Base-by-base conservation (phyloP, 192 early-diverging fungal genomes). In the Chytriomyces sp. region DNA sequence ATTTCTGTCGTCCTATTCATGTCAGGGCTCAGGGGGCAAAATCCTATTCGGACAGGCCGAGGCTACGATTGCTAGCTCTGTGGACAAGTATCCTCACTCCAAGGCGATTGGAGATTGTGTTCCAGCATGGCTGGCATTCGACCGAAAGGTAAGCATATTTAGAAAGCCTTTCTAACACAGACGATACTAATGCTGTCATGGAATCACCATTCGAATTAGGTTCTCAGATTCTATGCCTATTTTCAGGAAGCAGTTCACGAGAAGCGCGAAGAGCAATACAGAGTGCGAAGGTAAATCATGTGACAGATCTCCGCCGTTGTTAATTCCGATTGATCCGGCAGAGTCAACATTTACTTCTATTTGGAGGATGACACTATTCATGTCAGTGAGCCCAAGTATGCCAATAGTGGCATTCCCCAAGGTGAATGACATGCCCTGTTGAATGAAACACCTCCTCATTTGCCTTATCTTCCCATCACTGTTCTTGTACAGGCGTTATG, bases 241-340 rank as follows among this genome's bases (percentile, higher is more conserved):
- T 89, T 87, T 57, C 84, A 88, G 65, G 84, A 89, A 58, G 80
- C 80, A 17, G 84, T 87, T 8, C 77, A 87, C 60, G 85, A 87
- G 69, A 54, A 77, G 31, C 73, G 82, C 2, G 81, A 85, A 44
- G 87, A 89, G 72, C 80, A 86, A 59, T 86, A 89, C 78, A 78
- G 81, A 32, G 73, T 89, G n/a, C 78, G 87, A 68, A 79, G 76
- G 84, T 85, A 72, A 14, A 71, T 22, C 25, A n/a, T n/a, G n/a
- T 49, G 44, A 3, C 44, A 49, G 14, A 22, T 3, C 17, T 49
- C 22, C 2, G 3, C 30, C 5, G 37, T 64, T 28, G 3, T 49
- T 22, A 49, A 49, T 49, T n/a, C 22, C 44, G 0, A 22, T 49
- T 14, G 17, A 49, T 49, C 17, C 44, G 37, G 26, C 39, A 85